A percentile compares a stretch with the other conserved stretches of the same genome.
These are phyloP conservation scores for Odonthalia washingtoniensis DNA, from an alignment of 31 red algal genomes.

Conservation along the genomic window DNA sequence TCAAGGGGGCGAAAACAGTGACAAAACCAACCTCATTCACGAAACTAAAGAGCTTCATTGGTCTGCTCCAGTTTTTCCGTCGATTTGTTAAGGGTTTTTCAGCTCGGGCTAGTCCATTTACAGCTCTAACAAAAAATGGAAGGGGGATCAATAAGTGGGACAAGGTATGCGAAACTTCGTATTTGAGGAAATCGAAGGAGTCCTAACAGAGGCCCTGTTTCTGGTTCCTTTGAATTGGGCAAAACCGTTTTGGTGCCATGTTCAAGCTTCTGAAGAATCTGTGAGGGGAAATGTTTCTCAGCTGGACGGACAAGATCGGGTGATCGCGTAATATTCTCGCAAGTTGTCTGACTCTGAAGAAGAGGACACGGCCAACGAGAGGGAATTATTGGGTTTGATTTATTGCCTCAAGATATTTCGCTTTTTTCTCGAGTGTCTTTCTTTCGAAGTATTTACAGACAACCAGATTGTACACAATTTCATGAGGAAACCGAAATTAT, in stretches of 20 bases:
- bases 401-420: conserved; percentile 23
- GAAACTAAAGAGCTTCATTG: conserved; percentile 26
- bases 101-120: not conserved
- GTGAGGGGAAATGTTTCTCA: conserved; percentile 27
- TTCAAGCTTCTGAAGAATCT: conserved; percentile 35
- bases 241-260: conserved; percentile 5
- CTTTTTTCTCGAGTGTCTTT: conserved; percentile 26
- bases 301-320: conserved; percentile 9
- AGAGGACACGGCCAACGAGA: conserved; percentile 39
- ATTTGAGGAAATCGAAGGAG: conserved; percentile 27
- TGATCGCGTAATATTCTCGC: not conserved
- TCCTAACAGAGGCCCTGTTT: conserved; percentile 1
- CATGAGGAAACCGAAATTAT: conserved; percentile 27
- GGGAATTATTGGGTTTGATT: conserved; percentile 32
- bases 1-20: not conserved
- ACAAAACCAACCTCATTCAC: conserved; percentile 2
- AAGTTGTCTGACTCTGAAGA: conserved; percentile 3
- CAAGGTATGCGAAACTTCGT: not conserved
- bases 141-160: not conserved
- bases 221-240: conserved; percentile 26
- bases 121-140: conserved; percentile 36
- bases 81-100: conserved; percentile 6
- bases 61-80: conserved; percentile 42
- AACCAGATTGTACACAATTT: conserved; percentile 29
- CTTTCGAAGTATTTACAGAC: conserved; percentile 38